Percentiles rank a stretch among this genome's conserved stretches.
phyloP scores from a whole-genome alignment of 2,329 filamentous ascomycete genomes.

The Lecanicillium sp. region DNA sequence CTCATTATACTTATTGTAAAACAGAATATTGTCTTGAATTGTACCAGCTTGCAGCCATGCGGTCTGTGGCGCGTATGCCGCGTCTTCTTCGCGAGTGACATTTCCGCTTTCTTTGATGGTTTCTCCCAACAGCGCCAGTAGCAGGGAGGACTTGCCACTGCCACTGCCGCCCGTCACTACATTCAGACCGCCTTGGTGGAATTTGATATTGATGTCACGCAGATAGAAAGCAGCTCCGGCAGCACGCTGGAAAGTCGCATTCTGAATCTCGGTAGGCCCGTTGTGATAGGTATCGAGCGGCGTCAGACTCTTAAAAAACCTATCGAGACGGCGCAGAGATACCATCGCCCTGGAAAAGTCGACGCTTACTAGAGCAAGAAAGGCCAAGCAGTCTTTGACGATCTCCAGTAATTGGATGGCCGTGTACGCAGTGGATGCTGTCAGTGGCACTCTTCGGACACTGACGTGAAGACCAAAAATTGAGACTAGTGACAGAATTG shows the following conservation, averaged over 20 bases:
- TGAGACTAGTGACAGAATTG: slow-evolving; percentile 40
- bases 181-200: slow-evolving; percentile 44
- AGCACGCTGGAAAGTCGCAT: slow-evolving; percentile 39
- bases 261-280: slow-evolving; percentile 37
- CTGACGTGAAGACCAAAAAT: slow-evolving; percentile 46
- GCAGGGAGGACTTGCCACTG: slow-evolving; percentile 47
- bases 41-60: slow-evolving; percentile 50
- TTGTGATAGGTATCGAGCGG: slow-evolving; percentile 38
- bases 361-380: slow-evolving; percentile 30
- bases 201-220: slow-evolving; percentile 38
- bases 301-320: slow-evolving; percentile 42
- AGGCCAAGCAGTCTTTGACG: slow-evolving; percentile 41
- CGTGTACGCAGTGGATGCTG: slow-evolving; percentile 49
- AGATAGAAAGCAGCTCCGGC: slow-evolving; percentile 41
- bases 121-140: slow-evolving; percentile 46
- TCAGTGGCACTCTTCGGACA: slow-evolving; percentile 37
- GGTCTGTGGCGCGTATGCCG: slow-evolving; percentile 48
- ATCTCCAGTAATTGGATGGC: slow-evolving; percentile 43
- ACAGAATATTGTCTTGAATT: slow-evolving; percentile 45
- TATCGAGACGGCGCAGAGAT: slow-evolving; percentile 43
- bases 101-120: slow-evolving; percentile 38
- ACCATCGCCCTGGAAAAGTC: slow-evolving; percentile 25
- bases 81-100: slow-evolving; percentile 39
- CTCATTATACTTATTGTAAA: slow-evolving; percentile 40
- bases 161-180: slow-evolving; percentile 46